These are phyloP conservation scores for Lasiodiplodia hormozganensis DNA, from an alignment of 2,329 filamentous ascomycete genomes.

Conservation along the genomic window DNA sequence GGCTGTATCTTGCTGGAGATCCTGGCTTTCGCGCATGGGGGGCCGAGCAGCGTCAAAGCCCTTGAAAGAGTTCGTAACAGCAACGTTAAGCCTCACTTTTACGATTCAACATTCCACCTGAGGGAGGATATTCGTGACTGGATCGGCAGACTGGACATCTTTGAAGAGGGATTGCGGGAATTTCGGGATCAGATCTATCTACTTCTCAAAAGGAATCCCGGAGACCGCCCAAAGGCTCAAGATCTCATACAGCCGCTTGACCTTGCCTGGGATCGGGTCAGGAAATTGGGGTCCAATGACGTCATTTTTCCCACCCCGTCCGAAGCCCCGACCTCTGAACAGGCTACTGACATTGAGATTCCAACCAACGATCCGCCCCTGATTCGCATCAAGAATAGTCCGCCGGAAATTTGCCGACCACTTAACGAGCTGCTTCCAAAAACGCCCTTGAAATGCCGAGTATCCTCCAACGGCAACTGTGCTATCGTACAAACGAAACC, in stretches of 20 bases:
- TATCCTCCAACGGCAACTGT: not conserved
- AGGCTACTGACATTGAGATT: not conserved
- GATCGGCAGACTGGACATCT: not conserved
- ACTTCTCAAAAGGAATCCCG: not conserved
- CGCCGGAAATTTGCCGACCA: not conserved
- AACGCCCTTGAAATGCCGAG: not conserved
- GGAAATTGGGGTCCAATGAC: not conserved
- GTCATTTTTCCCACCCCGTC: not conserved
- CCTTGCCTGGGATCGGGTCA: not conserved
- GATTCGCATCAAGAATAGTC: not conserved
- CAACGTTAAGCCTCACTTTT: not conserved
- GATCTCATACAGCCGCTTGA: not conserved
- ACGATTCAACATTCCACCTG: not conserved
- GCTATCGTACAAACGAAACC: not conserved
- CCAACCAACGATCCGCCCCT: not conserved
- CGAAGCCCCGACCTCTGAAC: not conserved
- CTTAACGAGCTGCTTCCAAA: not conserved
- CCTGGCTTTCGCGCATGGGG: not conserved
- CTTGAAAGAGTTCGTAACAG: conserved; percentile 6
- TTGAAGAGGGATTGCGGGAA: not conserved
- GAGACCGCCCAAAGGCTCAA: not conserved
- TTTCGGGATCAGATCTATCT: not conserved
- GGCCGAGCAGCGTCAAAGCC: not conserved
- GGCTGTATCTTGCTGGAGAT: conserved; percentile 6
- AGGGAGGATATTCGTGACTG: not conserved